Evolutionary conservation across 2,329 filamentous ascomycete genomes (phyloP).

Genomic region (Ploettnerulaceae sp.): DNA sequence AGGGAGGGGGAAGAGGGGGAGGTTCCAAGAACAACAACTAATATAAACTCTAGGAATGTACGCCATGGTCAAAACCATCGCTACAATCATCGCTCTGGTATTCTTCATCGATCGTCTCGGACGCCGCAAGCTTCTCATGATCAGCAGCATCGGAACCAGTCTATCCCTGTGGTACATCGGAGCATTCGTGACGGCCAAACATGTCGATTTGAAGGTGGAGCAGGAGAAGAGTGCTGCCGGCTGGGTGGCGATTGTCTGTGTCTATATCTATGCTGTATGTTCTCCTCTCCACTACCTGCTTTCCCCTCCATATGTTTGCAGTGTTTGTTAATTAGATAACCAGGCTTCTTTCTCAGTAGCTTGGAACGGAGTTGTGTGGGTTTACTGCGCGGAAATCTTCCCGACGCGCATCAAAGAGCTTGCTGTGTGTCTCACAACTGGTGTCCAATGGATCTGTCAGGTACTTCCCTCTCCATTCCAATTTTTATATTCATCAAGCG

Average conservation of each 20-base stretch:
- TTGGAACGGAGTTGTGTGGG: slow-evolving; percentile 31
- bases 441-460: slow-evolving; percentile 21
- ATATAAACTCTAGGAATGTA: slow-evolving; percentile 19
- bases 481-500: too few species aligned
- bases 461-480: background rate
- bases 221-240: slow-evolving; percentile 15
- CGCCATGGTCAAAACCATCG: slow-evolving; percentile 22
- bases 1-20: background rate
- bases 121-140: slow-evolving; percentile 42
- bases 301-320: too few species aligned
- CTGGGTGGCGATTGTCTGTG: slow-evolving; percentile 24
- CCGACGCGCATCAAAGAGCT: slow-evolving; percentile 25
- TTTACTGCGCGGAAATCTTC: slow-evolving; percentile 30
- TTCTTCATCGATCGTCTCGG: slow-evolving; percentile 57
- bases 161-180: slow-evolving; percentile 28
- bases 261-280: slow-evolving; percentile 27
- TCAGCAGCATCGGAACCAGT: slow-evolving; percentile 15
- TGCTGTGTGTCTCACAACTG: slow-evolving; percentile 22
- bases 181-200: slow-evolving; percentile 22
- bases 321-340: background rate
- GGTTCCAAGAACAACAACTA: background rate
- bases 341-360: slow-evolving; percentile 29
- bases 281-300: background rate
- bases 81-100: slow-evolving; percentile 42
- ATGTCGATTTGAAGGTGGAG: slow-evolving; percentile 14